A percentile compares a stretch with the other conserved stretches of the same genome.
Evolutionary conservation across 768 basidiomycete species (phyloP).

Genomic region (Pleurotus djamor): DNA sequence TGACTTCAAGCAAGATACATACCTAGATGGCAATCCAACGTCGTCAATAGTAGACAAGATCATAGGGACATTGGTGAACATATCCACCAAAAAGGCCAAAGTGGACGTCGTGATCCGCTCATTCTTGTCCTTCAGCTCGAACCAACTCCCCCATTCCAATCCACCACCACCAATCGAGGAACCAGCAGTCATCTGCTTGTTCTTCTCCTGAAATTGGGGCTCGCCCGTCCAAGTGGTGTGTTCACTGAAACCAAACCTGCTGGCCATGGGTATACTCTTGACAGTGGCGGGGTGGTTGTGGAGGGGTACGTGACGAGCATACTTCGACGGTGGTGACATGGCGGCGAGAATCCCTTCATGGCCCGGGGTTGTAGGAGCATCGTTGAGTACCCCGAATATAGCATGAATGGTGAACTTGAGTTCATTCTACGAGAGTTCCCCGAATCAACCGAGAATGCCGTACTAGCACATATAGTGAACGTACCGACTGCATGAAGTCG

Average conservation of each 20-base stretch:
- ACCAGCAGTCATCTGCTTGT: constrained; percentile 33
- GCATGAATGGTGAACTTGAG: constrained; percentile 51
- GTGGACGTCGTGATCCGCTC: constrained; percentile 46
- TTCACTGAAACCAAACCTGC: constrained; percentile 31
- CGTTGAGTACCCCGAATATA: constrained; percentile 50
- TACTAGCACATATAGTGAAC: not conserved
- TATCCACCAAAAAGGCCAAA: constrained; percentile 57
- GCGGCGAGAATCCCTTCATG: constrained; percentile 18
- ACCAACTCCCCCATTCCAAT: constrained; percentile 58
- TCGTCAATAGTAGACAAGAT: constrained; percentile 47
- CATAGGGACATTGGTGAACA: constrained; percentile 40
- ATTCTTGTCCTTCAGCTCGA: constrained; percentile 36
- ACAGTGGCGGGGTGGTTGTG: constrained; percentile 48
- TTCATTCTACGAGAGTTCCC: constrained; percentile 30
- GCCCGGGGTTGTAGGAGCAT: constrained; percentile 18
- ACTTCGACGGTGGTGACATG: constrained; percentile 50
- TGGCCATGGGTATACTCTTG: constrained; percentile 15
- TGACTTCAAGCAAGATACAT: not conserved
- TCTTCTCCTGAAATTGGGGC: constrained; percentile 32
- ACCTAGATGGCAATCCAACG: constrained; percentile 32
- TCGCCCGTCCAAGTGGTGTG: constrained; percentile 39
- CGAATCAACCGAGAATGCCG: not conserved
- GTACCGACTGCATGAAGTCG: constrained; percentile 56
- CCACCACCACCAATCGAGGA: constrained; percentile 49
- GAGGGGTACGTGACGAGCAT: constrained; percentile 59